These are phyloP conservation scores for Pyrenula massariospora DNA, from an alignment of 495 filamentous ascomycete species.

Conservation along the genomic window DNA sequence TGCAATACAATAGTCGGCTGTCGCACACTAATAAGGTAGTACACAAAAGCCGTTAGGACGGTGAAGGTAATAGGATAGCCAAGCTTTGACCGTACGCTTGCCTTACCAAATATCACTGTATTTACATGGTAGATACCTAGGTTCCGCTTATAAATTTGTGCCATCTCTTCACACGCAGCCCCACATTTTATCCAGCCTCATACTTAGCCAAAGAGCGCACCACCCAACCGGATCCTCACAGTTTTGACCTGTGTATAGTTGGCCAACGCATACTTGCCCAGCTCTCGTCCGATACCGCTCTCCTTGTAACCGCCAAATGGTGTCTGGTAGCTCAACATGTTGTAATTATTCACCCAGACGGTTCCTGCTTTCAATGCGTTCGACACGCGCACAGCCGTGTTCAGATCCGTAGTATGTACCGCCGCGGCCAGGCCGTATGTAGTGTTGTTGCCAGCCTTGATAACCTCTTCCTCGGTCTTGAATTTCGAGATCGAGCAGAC, in stretches of 20 bases:
- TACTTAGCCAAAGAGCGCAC: conserved; percentile 50
- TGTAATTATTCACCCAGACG: conserved; percentile 93
- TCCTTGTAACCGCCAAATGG: conserved; percentile 93
- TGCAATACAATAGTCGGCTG: too few species aligned
- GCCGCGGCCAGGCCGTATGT: conserved; percentile 77
- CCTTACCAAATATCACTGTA: too few species aligned
- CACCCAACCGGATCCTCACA: conserved; percentile 49
- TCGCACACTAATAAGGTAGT: too few species aligned
- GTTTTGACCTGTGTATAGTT: conserved; percentile 86
- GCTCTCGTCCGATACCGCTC: conserved; percentile 85
- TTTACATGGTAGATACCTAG: too few species aligned
- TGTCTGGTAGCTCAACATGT: conserved; percentile 68
- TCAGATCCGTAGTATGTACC: conserved; percentile 86
- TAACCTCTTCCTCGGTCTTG: conserved; percentile 74
- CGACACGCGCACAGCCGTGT: conserved; percentile 81
- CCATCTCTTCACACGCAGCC: too few species aligned
- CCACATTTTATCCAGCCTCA: too few species aligned
- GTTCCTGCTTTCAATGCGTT: conserved; percentile 79
- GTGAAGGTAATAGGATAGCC: too few species aligned
- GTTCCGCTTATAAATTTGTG: too few species aligned
- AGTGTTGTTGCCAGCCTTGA: conserved; percentile 71
- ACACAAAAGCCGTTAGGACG: too few species aligned
- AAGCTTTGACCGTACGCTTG: too few species aligned
- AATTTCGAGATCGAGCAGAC: conserved; percentile 93
- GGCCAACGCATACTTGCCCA: conserved; percentile 82